phyloP scores from a whole-genome alignment of 345 rosid genomes.

The Kernera saxatilis region DNA sequence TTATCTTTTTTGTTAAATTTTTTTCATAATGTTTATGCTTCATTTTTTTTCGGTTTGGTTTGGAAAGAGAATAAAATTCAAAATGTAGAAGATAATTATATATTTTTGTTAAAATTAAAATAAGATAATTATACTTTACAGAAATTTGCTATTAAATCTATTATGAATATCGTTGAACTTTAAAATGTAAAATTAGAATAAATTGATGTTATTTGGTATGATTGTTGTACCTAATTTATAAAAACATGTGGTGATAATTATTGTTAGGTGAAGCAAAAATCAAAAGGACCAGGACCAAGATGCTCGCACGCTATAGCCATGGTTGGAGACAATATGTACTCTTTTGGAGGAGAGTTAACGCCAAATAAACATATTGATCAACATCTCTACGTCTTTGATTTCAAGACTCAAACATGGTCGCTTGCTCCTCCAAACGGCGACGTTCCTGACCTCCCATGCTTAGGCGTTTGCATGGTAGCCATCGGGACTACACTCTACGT shows the following conservation, averaged over 20 bases:
- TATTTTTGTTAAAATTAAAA: too few species aligned
- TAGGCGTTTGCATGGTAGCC: constrained; percentile 25
- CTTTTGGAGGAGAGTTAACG: constrained; percentile 23
- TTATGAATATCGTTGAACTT: too few species aligned
- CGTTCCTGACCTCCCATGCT: constrained; percentile 14
- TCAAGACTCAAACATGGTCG: constrained; percentile 25
- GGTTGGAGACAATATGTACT: constrained; percentile 24
- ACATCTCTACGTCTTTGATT: constrained; percentile 20
- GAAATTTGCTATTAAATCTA: too few species aligned
- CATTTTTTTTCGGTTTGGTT: too few species aligned
- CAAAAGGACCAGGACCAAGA: constrained; percentile 15
- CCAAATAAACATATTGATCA: constrained; percentile 13
- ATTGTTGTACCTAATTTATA: too few species aligned
- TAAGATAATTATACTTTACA: too few species aligned
- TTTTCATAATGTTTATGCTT: too few species aligned
- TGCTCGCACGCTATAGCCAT: constrained; percentile 20
- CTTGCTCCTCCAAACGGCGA: constrained; percentile 14
- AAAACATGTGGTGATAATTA: background rate
- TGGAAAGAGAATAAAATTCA: too few species aligned
- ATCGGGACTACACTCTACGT: constrained; percentile 17
- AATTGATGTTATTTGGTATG: too few species aligned
- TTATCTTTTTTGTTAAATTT: too few species aligned
- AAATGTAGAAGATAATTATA: too few species aligned
- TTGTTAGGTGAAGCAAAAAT: constrained; percentile 15
- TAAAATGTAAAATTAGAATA: too few species aligned